These are phyloP conservation scores for Gossypium stocksii DNA, from an alignment of 345 rosid genomes.

Conservation along the genomic window DNA sequence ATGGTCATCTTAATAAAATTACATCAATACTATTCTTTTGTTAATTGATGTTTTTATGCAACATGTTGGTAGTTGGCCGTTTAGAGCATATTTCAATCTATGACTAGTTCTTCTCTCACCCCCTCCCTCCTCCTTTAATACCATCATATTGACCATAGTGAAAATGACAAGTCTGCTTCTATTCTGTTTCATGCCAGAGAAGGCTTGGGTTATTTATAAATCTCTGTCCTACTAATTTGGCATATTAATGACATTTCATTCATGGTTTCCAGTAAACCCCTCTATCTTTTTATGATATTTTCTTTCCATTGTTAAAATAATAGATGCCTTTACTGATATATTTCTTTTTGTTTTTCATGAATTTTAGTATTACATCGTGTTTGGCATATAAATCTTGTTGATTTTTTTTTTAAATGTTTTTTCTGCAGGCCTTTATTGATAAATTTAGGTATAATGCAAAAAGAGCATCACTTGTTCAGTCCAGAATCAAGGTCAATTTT, in stretches of 20 bases:
- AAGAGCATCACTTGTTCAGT: constrained; percentile 99
- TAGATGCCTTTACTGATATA: background rate
- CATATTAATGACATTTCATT: background rate
- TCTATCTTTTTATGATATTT: background rate
- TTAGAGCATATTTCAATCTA: background rate
- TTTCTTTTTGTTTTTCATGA: background rate
- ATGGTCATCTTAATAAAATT: background rate
- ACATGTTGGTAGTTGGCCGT: background rate
- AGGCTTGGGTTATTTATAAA: constrained; percentile 2
- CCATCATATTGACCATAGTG: background rate
- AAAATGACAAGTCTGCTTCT: constrained; percentile 1
- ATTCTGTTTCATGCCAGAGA: constrained; percentile 2
- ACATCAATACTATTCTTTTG: background rate
- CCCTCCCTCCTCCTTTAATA: background rate
- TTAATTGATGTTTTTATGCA: background rate
- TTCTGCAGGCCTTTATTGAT: constrained; percentile 82
- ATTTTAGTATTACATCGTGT: constrained; percentile 3
- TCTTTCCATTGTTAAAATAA: background rate
- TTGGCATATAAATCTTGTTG: constrained; percentile 11
- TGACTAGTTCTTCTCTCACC: background rate
- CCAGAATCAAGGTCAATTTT: constrained; percentile 83
- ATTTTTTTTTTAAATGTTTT: background rate
- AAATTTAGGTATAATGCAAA: constrained; percentile 98
- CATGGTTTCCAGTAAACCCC: background rate
- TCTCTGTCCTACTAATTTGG: background rate